Percentiles rank a stretch among this genome's conserved stretches.
phyloP scores from a whole-genome alignment of 495 filamentous ascomycete genomes.

The Talaromyces borbonicus region DNA sequence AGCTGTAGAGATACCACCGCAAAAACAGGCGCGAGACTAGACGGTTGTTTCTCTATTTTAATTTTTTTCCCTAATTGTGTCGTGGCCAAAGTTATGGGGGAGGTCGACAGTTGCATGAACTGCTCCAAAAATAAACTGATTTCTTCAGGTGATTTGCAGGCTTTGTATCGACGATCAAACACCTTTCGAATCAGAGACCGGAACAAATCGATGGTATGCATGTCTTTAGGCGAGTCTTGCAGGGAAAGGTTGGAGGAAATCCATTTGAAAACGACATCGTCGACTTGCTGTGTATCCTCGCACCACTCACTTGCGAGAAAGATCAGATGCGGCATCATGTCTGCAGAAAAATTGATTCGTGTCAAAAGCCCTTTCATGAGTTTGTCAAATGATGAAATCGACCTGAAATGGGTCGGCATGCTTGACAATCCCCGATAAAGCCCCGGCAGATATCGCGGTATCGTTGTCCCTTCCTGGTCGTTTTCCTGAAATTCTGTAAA shows the following conservation, averaged over 20 bases:
- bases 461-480: constrained; percentile 9
- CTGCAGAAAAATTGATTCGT: not conserved
- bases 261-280: not conserved
- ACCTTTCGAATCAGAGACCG: constrained; percentile 28
- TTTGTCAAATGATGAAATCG: not conserved
- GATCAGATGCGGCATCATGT: not conserved
- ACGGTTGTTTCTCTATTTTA: not conserved
- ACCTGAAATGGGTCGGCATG: not conserved
- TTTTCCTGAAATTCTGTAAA: constrained; percentile 26
- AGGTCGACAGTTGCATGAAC: constrained; percentile 28
- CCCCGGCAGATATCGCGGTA: not conserved
- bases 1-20: constrained; percentile 26
- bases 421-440: not conserved
- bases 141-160: not conserved
- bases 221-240: constrained; percentile 26
- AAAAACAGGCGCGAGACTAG: not conserved
- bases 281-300: not conserved
- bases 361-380: not conserved
- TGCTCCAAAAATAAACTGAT: constrained; percentile 27
- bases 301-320: constrained; percentile 1
- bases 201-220: constrained; percentile 35
- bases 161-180: constrained; percentile 2
- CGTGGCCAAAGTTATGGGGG: constrained; percentile 22
- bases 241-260: constrained; percentile 27
- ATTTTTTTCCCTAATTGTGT: constrained; percentile 29